Base-by-base conservation (phyloP, 2,329 filamentous ascomycete species). In the Colletotrichum eleusines region DNA sequence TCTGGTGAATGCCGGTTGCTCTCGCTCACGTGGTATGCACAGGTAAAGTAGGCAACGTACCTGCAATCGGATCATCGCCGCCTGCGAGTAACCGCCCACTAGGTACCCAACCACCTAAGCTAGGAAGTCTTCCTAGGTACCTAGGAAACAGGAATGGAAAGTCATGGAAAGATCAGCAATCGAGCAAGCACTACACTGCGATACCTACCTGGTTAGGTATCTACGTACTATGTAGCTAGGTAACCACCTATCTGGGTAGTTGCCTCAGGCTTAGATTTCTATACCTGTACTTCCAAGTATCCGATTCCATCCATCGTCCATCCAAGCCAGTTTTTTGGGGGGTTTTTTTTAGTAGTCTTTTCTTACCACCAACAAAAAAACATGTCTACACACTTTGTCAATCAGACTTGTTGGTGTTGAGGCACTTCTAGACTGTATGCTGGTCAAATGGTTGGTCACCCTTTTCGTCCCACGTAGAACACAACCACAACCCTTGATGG, bases 381-480 rank as follows among this genome's bases (percentile, higher is more conserved):
- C 7, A 18, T 11, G 38, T 40, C 50, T 50, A 50, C 48, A 67
- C 48, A 40, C 50, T 57, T 51, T 31, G 20, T 33, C 48, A 42
- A 51, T 38, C 59, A 31, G 16, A 28, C 59, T 63, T 33, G 51
- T 63, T 33, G 51, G 50, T 58, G 40, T 46, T 63, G 59, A 26
- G 57, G n/a, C n/a, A n/a, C n/a, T n/a, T n/a, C n/a, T n/a, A n/a
- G n/a, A n/a, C n/a, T n/a, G n/a, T n/a, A n/a, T n/a, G n/a, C n/a
- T n/a, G n/a, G n/a, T n/a, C n/a, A n/a, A n/a, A n/a, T n/a, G 26
- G 23, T 14, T 26, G 28, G 38, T 20, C 55, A 66, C 46, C 48
- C 55, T 46, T 28, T 28, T 54, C 38, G 51, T 67, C 57, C 58
- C 64, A 63, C 48, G 48, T 23, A 35, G 57, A 69, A n/a, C 16